Evolutionary conservation across 306 rosid species (phyloP), one percentile per base, ranked within the genome.

Genomic region (Potentilla sterilis): DNA sequence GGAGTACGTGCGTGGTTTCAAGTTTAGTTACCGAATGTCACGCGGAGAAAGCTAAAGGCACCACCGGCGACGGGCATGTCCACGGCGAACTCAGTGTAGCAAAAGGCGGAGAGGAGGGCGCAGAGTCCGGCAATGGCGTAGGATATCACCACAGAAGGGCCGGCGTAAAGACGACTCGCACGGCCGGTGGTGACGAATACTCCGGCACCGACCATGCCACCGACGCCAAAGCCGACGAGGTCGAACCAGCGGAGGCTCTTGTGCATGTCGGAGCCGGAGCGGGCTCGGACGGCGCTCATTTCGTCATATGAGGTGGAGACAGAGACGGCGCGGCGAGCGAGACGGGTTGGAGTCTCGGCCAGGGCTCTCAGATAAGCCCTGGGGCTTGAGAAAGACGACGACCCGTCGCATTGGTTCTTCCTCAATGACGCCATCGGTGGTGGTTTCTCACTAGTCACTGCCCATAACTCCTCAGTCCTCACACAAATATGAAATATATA

Each of bases 51-150:
- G 84, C 98, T 92, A 81, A 94, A 94, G 70, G 98, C 98, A 5
- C 98, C 98, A 41, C 98, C 97, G 46, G 98, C 97, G 34, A 94
- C 93, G 2, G 98, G 98, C 91, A 94, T 88, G 67, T 92, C 91
- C 61, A 94, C 98, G 34, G 98, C 98, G 75, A 92, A 94, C 84
- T 94, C 98, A 9, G 95, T 94, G 92, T 94, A 94, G 81, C 98
- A 94, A 81, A 94, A 92, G 67, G 98, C 95, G 35, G 98, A 92
- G 73, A 94, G 87, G 18, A 94, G 95, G 28, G 98, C 94, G 15
- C 96, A 94, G 86, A 94, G 72, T 9, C 98, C 96, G 44, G 98
- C 97, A 90, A 94, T 92, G 96, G 96, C 95, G 86, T 90, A 94
- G 22, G 98, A 94, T 7, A 94, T 10, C 2, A 94, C 77, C 37